A percentile compares a stretch with the other conserved stretches of the same genome.
phyloP scores from a whole-genome alignment of 257 asterid genomes.

The Henckelia pumila region DNA sequence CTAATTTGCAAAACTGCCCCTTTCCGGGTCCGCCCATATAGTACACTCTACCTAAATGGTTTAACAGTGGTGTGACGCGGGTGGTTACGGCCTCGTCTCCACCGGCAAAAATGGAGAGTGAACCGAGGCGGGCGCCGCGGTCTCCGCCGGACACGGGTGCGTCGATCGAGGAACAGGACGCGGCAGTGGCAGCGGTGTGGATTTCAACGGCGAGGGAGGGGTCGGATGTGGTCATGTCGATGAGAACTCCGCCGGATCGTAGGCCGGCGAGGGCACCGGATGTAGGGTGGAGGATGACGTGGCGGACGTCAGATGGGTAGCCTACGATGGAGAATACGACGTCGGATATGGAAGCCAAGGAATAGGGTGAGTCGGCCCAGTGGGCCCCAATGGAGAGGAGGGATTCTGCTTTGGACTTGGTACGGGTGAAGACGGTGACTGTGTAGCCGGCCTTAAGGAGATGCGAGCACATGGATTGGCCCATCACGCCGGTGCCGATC shows the following conservation, averaged over 20 bases:
- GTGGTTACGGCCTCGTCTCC: conserved; percentile 56
- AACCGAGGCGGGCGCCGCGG: conserved; percentile 74
- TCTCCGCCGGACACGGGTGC: conserved; percentile 97
- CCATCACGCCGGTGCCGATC: conserved; percentile 97
- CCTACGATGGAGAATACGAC: conserved; percentile 88
- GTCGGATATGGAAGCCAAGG: conserved; percentile 77
- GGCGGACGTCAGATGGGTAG: conserved; percentile 92
- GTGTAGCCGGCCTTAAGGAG: conserved; percentile 84
- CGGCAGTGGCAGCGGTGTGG: conserved; percentile 54
- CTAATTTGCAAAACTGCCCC: conserved; percentile 86
- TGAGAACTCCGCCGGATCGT: conserved; percentile 57
- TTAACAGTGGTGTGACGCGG: conserved; percentile 55
- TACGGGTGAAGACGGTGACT: conserved; percentile 76
- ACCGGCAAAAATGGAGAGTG: conserved; percentile 84
- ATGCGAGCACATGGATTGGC: conserved; percentile 82
- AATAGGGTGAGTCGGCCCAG: conserved; percentile 77
- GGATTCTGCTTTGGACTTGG: conserved; percentile 73
- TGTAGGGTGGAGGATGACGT: conserved; percentile 65
- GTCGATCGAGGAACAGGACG: conserved; percentile 64
- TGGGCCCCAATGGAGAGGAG: conserved; percentile 76
- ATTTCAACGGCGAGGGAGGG: conserved; percentile 85
- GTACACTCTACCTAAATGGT: conserved; percentile 59
- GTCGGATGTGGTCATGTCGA: conserved; percentile 93
- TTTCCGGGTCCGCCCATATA: conserved; percentile 93
- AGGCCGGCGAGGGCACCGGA: conserved; percentile 74